phyloP scores from a whole-genome alignment of 2,329 filamentous ascomycete species.

The Didymella glomerata region DNA sequence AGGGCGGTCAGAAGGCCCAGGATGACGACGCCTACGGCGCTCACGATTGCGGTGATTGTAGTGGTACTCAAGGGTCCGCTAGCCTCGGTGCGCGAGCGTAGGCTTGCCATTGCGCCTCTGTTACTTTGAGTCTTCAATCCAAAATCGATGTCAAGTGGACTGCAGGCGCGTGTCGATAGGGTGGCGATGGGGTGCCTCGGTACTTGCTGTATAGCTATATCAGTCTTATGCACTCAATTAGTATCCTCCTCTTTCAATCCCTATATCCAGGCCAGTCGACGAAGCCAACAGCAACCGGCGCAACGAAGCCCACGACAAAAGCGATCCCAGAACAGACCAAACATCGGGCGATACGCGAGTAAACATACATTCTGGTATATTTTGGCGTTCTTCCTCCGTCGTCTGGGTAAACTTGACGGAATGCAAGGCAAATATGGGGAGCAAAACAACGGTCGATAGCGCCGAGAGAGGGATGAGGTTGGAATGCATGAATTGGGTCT shows the following conservation, averaged over 20 bases:
- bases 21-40: conserved; percentile 38
- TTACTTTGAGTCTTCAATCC: neutral
- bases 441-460: conserved; percentile 35
- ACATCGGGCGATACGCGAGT: conserved; percentile 26
- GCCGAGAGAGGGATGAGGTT: conserved; percentile 35
- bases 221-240: conserved; percentile 10
- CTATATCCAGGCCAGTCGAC: conserved; percentile 9
- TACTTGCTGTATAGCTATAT: conserved; percentile 6
- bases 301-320: conserved; percentile 29
- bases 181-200: neutral
- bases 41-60: conserved; percentile 35
- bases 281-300: conserved; percentile 27
- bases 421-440: conserved; percentile 47
- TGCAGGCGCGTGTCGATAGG: neutral
- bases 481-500: conserved; percentile 35
- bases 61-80: conserved; percentile 34
- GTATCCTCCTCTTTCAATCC: conserved; percentile 31
- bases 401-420: conserved; percentile 48
- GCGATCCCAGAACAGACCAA: conserved; percentile 26
- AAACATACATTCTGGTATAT: conserved; percentile 46
- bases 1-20: conserved; percentile 37
- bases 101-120: conserved; percentile 17
- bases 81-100: conserved; percentile 22
- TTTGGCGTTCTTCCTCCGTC: conserved; percentile 42
- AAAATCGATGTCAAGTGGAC: neutral